A percentile compares a stretch with the other conserved stretches of the same genome.
phyloP scores from a whole-genome alignment of 768 basidiomycete genomes.

The Lactarius akahatsu region DNA sequence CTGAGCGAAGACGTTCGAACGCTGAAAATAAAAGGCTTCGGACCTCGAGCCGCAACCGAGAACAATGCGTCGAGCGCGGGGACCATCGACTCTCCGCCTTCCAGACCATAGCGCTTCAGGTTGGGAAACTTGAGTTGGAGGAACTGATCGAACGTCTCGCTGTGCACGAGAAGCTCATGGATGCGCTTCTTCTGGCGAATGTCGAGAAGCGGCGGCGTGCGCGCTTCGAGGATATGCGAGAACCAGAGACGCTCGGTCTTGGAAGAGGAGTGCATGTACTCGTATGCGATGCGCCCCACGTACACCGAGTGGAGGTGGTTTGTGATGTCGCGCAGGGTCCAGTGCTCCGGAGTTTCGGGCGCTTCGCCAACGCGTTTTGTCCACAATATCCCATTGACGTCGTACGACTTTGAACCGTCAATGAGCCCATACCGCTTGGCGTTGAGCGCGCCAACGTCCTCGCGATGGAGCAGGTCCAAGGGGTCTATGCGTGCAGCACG shows the following conservation, averaged over 20 bases:
- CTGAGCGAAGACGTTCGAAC: neutral
- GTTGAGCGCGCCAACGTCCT: constrained; percentile 73
- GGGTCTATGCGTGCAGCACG: constrained; percentile 87
- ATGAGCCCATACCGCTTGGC: constrained; percentile 73
- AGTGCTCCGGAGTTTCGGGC: constrained; percentile 42
- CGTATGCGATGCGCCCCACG: constrained; percentile 84
- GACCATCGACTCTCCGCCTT: constrained; percentile 93
- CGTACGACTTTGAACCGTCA: constrained; percentile 53
- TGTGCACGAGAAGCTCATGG: constrained; percentile 65
- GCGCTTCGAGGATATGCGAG: constrained; percentile 77
- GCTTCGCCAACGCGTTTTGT: constrained; percentile 46
- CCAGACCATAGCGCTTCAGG: constrained; percentile 81
- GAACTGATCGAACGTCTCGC: constrained; percentile 84
- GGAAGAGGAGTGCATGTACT: constrained; percentile 87
- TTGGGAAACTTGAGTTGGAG: constrained; percentile 88
- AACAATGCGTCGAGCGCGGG: constrained; percentile 83
- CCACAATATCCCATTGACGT: constrained; percentile 84
- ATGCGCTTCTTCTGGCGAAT: constrained; percentile 52
- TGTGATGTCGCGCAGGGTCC: constrained; percentile 71
- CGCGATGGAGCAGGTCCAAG: constrained; percentile 81
- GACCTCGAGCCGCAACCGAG: constrained; percentile 59
- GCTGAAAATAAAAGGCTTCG: constrained; percentile 11
- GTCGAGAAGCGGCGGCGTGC: constrained; percentile 38
- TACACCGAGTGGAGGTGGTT: constrained; percentile 71
- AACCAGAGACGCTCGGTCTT: constrained; percentile 90